Base-by-base conservation (phyloP, 495 filamentous ascomycete genomes). In the Penicillium atrosanguineum region DNA sequence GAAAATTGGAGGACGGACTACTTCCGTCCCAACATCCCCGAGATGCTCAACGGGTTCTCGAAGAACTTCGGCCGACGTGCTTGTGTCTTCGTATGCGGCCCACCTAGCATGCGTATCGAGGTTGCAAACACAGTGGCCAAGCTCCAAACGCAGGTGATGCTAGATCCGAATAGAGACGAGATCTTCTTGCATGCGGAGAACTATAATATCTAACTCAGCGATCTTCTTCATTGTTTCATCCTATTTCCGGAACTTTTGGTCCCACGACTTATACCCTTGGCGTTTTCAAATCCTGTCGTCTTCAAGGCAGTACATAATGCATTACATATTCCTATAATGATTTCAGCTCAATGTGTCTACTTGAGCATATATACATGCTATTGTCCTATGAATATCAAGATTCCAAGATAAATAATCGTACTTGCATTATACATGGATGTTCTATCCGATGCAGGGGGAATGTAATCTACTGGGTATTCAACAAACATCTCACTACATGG, bases 111-210 rank as follows among this genome's bases (percentile, higher is more conserved):
- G 91, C 76, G 95, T 42, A 81, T 90, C 3, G 91, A 92, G 58
- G 91, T 97, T 29, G 84, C 88, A 11, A 88, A 82, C 55, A 85
- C 88, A 0, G 90, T 96, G 20, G 93, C 93, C 0, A 74, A 83
- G 50, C 71, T 96, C 63, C 93, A 97, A 78, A 77, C 78, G 34
- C 81, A 86, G 69, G 91, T 97, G 31, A 88, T 89, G 87, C 80
- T 77, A 3, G 86, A 88, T 58, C 80, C 84, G 16, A 79, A 79
- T 46, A 82, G 85, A 41, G 93, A 96, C 64, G 93, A 97, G 81
- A 86, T 97, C 52, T 96, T 91, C 67, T 68, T 97, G 69, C 93
- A 97, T 78, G 87, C 91, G 11, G 93, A 97, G 79, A 96, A 96
- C 68, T 96, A 95, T 72, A 89, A 90, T 37, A 75, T 93, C 46